Conservation (phyloP, 1,284 basidiomycete species). For the Singerocomus inundabilis region DNA sequence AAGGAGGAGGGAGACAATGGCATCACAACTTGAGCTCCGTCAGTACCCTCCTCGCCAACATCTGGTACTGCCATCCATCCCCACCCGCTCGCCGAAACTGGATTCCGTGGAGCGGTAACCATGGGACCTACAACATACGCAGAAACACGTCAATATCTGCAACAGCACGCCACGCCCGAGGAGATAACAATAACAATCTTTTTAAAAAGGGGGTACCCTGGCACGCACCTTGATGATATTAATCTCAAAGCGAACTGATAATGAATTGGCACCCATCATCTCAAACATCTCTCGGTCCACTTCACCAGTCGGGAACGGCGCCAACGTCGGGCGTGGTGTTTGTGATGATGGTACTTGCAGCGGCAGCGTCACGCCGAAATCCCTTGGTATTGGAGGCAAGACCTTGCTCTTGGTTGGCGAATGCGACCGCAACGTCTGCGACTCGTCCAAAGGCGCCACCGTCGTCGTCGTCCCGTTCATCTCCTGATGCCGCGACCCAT, state of each 20-base stretch:
- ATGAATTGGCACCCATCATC: conserved; percentile 65
- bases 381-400: conserved; percentile 70
- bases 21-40: conserved; percentile 86
- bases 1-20: not conserved
- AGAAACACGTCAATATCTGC: not conserved
- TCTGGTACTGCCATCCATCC: conserved; percentile 97
- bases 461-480: conserved; percentile 27
- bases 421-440: conserved; percentile 34
- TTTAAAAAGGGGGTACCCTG: not conserved
- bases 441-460: conserved; percentile 36
- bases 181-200: too few relatives aligned
- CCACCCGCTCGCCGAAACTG: conserved; percentile 93
- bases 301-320: conserved; percentile 57
- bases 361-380: conserved; percentile 43
- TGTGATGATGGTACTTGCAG: conserved; percentile 18
- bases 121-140: conserved; percentile 75
- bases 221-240: conserved; percentile 86
- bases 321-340: conserved; percentile 32
- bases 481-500: conserved; percentile 29
- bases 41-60: conserved; percentile 91
- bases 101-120: conserved; percentile 91
- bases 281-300: conserved; percentile 71
- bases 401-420: conserved; percentile 54
- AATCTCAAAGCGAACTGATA: conserved; percentile 92
- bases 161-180: not conserved